These are phyloP conservation scores for Didymella keratinophila DNA, from an alignment of 2,329 filamentous ascomycete species.

Conservation along the genomic window DNA sequence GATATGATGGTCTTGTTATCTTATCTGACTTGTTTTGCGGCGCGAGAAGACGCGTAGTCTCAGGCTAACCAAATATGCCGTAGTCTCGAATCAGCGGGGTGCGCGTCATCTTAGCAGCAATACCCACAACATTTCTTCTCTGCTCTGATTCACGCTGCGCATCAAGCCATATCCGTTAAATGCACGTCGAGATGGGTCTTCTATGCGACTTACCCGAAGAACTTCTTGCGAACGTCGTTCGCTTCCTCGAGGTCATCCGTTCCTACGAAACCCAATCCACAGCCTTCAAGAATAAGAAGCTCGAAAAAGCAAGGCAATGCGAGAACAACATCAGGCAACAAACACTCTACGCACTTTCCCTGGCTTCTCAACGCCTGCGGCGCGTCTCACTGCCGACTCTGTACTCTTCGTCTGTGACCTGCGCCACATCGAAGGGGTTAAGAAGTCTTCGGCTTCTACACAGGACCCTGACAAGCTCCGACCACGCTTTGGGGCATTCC, in stretches of 20 bases:
- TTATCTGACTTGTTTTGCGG: too few relatives aligned
- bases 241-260: slow-evolving; percentile 23
- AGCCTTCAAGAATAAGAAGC: slow-evolving; percentile 26
- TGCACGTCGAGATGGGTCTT: neutral
- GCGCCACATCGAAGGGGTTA: slow-evolving; percentile 26
- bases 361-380: slow-evolving; percentile 29
- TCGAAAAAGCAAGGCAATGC: slow-evolving; percentile 31
- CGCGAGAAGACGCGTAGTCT: neutral
- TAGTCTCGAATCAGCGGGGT: neutral
- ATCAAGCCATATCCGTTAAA: neutral
- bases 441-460: slow-evolving; percentile 28
- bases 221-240: slow-evolving; percentile 31
- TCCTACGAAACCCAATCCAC: slow-evolving; percentile 34
- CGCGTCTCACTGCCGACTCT: slow-evolving; percentile 32
- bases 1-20: too few relatives aligned
- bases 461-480: slow-evolving; percentile 19
- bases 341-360: slow-evolving; percentile 30
- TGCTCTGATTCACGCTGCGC: neutral
- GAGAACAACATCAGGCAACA: slow-evolving; percentile 32
- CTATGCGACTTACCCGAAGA: slow-evolving; percentile 34
- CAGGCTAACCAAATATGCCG: neutral
- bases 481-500: neutral
- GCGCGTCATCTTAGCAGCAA: neutral
- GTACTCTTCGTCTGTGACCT: slow-evolving; percentile 35
- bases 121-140: neutral